phyloP scores from a whole-genome alignment of 176 grass and related monocot species.

The Oryza meyeriana region DNA sequence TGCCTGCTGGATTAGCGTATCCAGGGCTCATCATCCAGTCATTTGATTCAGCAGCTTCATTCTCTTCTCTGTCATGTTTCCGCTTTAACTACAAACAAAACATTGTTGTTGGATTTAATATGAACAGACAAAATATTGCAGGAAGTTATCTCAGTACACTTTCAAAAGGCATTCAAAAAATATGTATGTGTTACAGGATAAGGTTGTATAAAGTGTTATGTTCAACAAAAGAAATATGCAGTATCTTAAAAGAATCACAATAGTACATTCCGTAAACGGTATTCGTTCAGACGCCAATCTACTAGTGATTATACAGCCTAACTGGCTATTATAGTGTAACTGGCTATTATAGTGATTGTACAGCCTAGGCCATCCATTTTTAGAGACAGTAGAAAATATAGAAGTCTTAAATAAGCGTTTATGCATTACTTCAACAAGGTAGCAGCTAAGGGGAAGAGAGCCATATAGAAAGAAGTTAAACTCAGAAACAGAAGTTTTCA shows the following conservation, averaged over 20 bases:
- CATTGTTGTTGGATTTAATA: background rate
- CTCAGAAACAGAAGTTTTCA: background rate
- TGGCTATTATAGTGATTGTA: no score
- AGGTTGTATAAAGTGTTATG: background rate
- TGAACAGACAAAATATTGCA: background rate
- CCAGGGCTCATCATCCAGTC: conserved; percentile 63
- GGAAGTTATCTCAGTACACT: background rate
- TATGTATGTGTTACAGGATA: background rate
- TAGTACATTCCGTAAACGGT: background rate
- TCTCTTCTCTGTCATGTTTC: conserved; percentile 41
- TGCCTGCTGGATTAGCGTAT: conserved; percentile 38
- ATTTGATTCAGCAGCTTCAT: conserved; percentile 51
- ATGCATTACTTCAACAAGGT: background rate
- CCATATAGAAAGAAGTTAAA: background rate
- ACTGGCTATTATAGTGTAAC: no score
- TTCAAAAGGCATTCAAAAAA: background rate
- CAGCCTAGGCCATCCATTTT: no score
- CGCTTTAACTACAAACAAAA: conserved; percentile 54
- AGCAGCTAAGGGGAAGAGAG: background rate
- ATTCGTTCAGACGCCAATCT: background rate
- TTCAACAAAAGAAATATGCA: background rate
- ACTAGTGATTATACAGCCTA: no score
- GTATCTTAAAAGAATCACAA: background rate
- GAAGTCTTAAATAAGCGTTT: background rate
- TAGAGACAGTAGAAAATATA: background rate